These are phyloP conservation scores for Malus orientalis DNA, from an alignment of 306 rosid genomes.

Conservation along the genomic window DNA sequence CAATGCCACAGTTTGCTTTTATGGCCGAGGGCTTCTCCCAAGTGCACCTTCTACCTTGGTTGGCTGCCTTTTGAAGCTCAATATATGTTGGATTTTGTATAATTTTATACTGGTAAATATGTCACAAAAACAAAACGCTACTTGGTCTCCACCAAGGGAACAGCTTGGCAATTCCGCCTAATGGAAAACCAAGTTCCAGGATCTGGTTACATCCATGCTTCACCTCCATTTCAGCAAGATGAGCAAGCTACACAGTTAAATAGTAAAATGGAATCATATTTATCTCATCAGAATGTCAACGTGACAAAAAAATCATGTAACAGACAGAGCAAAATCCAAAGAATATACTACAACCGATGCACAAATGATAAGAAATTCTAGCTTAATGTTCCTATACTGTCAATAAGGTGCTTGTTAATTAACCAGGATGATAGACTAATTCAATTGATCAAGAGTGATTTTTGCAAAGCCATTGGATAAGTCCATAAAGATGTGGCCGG, in stretches of 20 bases:
- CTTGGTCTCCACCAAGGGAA: slow-evolving; percentile 29
- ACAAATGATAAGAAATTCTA: background rate
- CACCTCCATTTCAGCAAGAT: slow-evolving; percentile 93
- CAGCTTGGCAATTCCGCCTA: slow-evolving; percentile 84
- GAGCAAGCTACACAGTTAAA: slow-evolving; percentile 23
- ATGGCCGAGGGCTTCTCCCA: slow-evolving; percentile 98
- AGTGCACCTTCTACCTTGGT: slow-evolving; percentile 93
- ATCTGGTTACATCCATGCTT: slow-evolving; percentile 86
- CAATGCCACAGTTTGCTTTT: slow-evolving; percentile 91
- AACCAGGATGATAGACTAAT: background rate
- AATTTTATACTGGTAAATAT: slow-evolving; percentile 57
- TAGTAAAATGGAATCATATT: background rate
- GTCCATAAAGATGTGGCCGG: background rate
- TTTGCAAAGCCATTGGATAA: background rate
- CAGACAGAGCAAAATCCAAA: background rate
- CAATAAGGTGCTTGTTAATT: background rate
- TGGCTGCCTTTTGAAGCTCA: slow-evolving; percentile 96
- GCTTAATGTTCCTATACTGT: background rate
- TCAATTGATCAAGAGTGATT: background rate
- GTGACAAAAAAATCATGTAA: slow-evolving; percentile 1
- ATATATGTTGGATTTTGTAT: slow-evolving; percentile 75
- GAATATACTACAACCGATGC: background rate
- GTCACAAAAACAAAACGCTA: background rate
- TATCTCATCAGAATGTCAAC: background rate
- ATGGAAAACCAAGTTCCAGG: slow-evolving; percentile 82